Evolutionary conservation across 129 eudicot species (phyloP).

Genomic region (Calendula officinalis): DNA sequence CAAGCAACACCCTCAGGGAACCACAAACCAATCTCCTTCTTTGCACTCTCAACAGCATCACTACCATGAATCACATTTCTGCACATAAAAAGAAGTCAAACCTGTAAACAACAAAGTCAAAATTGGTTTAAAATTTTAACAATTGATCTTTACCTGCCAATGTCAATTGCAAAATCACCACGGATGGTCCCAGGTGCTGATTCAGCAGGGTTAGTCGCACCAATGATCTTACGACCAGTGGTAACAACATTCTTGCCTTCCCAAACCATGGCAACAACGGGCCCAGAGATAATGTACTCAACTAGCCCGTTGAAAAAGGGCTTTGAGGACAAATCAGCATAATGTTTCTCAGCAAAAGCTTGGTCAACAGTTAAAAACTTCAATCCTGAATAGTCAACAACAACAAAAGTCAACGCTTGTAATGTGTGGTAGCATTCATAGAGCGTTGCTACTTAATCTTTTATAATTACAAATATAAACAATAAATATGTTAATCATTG

Average conservation of each 20-base stretch:
- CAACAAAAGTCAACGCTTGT: background rate
- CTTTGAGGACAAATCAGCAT: slow-evolving; percentile 83
- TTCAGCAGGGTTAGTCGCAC: slow-evolving; percentile 90
- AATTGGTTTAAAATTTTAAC: background rate
- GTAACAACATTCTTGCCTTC: slow-evolving; percentile 81
- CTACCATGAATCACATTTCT: slow-evolving; percentile 97
- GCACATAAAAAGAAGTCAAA: slow-evolving; percentile 21
- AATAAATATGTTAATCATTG: too few relatives aligned
- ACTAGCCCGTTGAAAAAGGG: slow-evolving; percentile 85
- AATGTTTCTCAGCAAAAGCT: slow-evolving; percentile 86
- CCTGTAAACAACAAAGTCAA: background rate
- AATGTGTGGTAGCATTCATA: background rate
- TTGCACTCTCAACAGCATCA: slow-evolving; percentile 91
- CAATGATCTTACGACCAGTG: slow-evolving; percentile 88
- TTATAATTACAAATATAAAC: too few relatives aligned
- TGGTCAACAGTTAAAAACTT: slow-evolving; percentile 75
- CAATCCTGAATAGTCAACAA: slow-evolving; percentile 44
- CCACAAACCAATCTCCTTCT: slow-evolving; percentile 88
- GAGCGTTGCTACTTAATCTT: too few relatives aligned
- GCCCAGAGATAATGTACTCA: slow-evolving; percentile 90
- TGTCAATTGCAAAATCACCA: slow-evolving; percentile 90
- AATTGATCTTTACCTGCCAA: slow-evolving; percentile 60
- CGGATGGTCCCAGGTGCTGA: slow-evolving; percentile 99
- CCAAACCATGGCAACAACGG: slow-evolving; percentile 97
- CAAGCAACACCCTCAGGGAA: slow-evolving; percentile 82